Evolutionary conservation across 441 rosid species (phyloP), one percentile per base, ranked within the genome.

Genomic region (Pelargonium myrrhifolium): DNA sequence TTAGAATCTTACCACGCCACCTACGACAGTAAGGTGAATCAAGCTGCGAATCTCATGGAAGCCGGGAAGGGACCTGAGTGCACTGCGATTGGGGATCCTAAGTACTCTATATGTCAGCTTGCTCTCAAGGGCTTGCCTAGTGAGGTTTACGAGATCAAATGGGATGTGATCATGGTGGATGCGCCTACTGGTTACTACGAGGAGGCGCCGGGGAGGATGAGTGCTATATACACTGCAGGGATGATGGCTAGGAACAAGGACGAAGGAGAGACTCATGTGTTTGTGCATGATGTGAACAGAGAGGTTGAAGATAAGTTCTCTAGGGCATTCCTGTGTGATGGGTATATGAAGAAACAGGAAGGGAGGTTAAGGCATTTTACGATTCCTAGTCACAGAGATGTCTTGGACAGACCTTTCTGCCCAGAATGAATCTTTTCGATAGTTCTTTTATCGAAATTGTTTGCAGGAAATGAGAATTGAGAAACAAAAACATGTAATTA

Each of bases 91-190:
- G 67, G 76, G 0, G 93, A 87, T 74, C 90, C 93, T 0, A 79
- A 86, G 68, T 65, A 72, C 15, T 87, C 93, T 5, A 77, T 80
- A 65, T 87, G 93, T 47, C 80, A 43, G 3, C 80, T 87, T 0
- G 75, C 87, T 2, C 76, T 82, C 17, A 87, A 83, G 68, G 87
- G 82, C 43, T 83, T 87, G 12, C 93, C 93, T 0, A 76, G 72
- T 0, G 93, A 85, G 6, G 68, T 86, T 9, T 87, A 87, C 68
- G 84, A 86, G 9, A 59, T 74, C 6, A 81, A 82, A 18, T 87
- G 93, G 93, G 90, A 87, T 79, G 42, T 87, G 69, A 87, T 87
- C 4, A 87, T 87, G 90, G 90, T 87, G 45, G 93, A 87, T 63
- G 93, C 93, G 3, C 90, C 93, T 0, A 87, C 93, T 4, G 93